Base-by-base conservation (phyloP, 2,329 filamentous ascomycete species). In the Chrysoporthe puriensis region DNA sequence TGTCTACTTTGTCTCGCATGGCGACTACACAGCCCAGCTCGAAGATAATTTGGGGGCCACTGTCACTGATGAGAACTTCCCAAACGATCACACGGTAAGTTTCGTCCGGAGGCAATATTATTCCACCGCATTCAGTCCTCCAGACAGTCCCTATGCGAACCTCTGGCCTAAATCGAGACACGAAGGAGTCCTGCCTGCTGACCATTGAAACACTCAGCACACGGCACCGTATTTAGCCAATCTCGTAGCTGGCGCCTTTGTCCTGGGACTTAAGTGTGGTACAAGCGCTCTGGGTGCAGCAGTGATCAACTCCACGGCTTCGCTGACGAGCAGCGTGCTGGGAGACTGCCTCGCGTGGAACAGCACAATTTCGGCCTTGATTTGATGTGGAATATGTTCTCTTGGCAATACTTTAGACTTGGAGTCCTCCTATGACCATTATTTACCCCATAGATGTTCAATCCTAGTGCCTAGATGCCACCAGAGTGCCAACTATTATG, bases 1-100 rank as follows among this genome's bases (percentile, higher is more conserved):
- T 9, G 84, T 84, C 2, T 80, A 82, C 9, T 89, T 86, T 73
- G 84, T 90, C 11, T 84, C 89, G 40, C 88, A 91, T 72, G 85
- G 85, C n/a, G 78, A 80, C 48, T 89, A 89, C 71, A 82, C 83
- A 5, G 86, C 84, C 3, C 81, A 83, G 70, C 83, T 81, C 50
- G 88, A 84, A 74, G 74, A 83, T 74, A 77, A 79, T 16, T 73
- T 88, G 58, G 86, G 88, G 0, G 78, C 77, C 52, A 69, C 77
- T 0, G 80, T 77, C 3, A 85, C 88, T 36, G 83, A 88, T 74
- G 77, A 79, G 0, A 80, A 83, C 70, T 91, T 84, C 69, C 85
- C 87, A 0, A 81, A 81, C 26, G 88, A 90, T 71, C 88, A 90
- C 75, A 90, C 88, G n/a, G 64, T 66, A 36, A 66, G 64, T 62